phyloP scores from a whole-genome alignment of 176 grass and related monocot species.

The Luzula sylvatica region DNA sequence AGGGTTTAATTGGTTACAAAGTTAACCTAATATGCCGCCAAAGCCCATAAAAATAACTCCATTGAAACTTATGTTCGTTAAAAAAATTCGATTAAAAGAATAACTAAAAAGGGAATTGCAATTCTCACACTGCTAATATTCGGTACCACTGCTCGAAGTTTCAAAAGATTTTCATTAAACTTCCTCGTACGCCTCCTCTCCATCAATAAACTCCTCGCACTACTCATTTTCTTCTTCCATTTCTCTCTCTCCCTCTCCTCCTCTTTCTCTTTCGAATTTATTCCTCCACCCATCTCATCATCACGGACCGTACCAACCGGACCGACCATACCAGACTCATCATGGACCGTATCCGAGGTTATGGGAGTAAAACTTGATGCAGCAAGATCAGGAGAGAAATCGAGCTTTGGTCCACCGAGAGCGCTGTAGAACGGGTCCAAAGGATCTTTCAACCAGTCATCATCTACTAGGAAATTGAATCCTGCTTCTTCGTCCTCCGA shows the following conservation, averaged over 20 bases:
- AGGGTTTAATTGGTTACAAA: background rate
- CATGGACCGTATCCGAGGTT: no score
- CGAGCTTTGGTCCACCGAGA: background rate
- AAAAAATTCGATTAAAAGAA: background rate
- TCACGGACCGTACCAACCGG: background rate
- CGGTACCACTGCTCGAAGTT: conserved; percentile 77
- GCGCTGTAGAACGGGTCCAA: background rate
- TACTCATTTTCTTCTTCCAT: conserved; percentile 67
- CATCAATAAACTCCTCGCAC: conserved; percentile 83
- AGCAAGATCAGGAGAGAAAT: background rate
- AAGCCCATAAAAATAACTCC: no score
- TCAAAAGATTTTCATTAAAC: conserved; percentile 71
- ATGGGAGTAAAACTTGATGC: background rate
- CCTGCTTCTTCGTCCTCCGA: no score
- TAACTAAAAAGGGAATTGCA: background rate
- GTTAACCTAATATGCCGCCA: no score
- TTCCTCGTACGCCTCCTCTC: conserved; percentile 69
- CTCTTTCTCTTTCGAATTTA: conserved; percentile 15
- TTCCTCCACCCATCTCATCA: background rate
- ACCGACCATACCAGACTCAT: background rate
- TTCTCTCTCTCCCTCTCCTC: conserved; percentile 15
- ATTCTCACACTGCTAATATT: conserved; percentile 72
- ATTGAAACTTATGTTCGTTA: no score
- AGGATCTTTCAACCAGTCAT: background rate
- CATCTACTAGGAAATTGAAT: no score